Evolutionary conservation across 768 basidiomycete species (phyloP), one percentile per base, ranked within the genome.

Genomic region (Trametes coccinea): DNA sequence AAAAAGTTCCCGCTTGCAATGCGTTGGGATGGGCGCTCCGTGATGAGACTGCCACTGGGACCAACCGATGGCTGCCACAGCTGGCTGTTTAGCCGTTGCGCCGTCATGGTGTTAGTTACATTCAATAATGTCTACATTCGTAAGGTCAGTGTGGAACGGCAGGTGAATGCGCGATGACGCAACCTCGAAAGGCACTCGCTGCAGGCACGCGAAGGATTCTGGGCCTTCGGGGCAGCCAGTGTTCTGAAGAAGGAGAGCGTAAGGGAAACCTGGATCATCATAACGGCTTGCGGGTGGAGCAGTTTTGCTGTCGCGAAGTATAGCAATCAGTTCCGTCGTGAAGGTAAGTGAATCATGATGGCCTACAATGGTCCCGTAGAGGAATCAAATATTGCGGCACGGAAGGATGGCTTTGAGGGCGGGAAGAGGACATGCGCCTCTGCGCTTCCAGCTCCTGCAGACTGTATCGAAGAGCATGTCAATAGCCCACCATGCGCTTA

Each of bases 41-140:
- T 69, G 17, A 80, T 69, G 53, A 85, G 74, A 66, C 82, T 85
- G 1, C 82, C 83, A 0, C 71, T 54, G 1, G 81, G 80, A 0
- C 84, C 84, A 4, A 84, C 76, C 0, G 82, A 61, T 0, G 85
- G 84, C 63, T 86, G 76, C 85, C 85, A 86, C 4, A 85, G 71
- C 63, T 87, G 85, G 0, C 59, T 16, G 53, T 86, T 85, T 30
- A 86, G 69, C 1, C 79, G 80, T 0, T 72, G 53, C 0, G 22
- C 51, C 8, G 82, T 80, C 79, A 86, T 77, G 0, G 62, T 48
- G 63, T 83, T 83, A 43, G 77, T 80, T 48, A 79, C 78, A 55
- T 77, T 76, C 60, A 82, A 44, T n/a, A 86, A 73, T 2, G 75
- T 80, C 85, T 86, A 47, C 13, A 27, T 7, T 13, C 52, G 40